A percentile compares a stretch with the other conserved stretches of the same genome.
Conservation (phyloP, 129 eudicot species). For the Centella asiatica region DNA sequence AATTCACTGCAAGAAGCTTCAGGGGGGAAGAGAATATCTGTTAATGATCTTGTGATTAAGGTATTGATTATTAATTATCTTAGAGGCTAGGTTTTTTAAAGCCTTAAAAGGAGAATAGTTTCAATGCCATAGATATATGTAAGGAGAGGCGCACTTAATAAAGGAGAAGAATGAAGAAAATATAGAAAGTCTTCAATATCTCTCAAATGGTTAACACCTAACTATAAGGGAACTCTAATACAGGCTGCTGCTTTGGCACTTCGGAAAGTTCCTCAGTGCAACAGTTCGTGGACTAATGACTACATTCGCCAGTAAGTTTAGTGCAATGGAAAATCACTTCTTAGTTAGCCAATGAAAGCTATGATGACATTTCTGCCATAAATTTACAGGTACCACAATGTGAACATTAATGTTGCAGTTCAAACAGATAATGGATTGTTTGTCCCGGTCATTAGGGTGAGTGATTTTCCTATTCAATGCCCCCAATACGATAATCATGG, state of each 20-base stretch:
- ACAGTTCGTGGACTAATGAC: constrained; percentile 94
- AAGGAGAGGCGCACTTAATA: no score
- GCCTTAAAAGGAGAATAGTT: background rate
- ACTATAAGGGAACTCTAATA: constrained; percentile 11
- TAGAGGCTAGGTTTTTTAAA: background rate
- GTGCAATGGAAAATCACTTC: background rate
- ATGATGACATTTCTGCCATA: constrained; percentile 6
- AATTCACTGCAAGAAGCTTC: constrained; percentile 88
- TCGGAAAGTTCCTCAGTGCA: constrained; percentile 86
- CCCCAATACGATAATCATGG: background rate
- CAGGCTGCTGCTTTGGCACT: constrained; percentile 99
- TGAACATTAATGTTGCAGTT: constrained; percentile 97
- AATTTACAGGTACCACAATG: constrained; percentile 58
- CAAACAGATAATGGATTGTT: constrained; percentile 93
- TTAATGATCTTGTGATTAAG: constrained; percentile 95
- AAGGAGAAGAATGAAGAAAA: background rate
- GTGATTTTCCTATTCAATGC: constrained; percentile 11
- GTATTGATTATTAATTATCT: constrained; percentile 22
- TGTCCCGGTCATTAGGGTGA: constrained; percentile 83
- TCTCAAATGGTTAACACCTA: background rate
- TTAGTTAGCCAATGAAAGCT: background rate
- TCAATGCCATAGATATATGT: background rate
- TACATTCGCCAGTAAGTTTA: constrained; percentile 91
- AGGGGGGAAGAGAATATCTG: constrained; percentile 83
- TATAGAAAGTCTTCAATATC: background rate